phyloP scores from a whole-genome alignment of 495 filamentous ascomycete genomes.

The Saxispiralis lemnorum region DNA sequence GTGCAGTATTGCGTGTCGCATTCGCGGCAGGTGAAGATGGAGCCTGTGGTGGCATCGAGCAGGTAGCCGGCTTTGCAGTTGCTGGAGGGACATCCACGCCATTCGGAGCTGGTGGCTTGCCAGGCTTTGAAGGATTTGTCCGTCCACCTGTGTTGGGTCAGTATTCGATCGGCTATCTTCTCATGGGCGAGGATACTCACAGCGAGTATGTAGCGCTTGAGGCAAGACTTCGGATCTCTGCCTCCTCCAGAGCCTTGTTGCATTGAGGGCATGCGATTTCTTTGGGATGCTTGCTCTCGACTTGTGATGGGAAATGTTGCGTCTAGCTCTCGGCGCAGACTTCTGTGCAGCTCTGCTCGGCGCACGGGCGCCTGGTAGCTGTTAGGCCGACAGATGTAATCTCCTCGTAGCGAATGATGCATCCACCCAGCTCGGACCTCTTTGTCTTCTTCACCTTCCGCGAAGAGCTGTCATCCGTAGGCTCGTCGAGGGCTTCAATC shows the following conservation, averaged over 20 bases:
- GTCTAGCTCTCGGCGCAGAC: not conserved
- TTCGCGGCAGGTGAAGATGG: slow-evolving; percentile 15
- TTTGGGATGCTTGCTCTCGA: not conserved
- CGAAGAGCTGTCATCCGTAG: too few species aligned
- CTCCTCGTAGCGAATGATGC: slow-evolving; percentile 1
- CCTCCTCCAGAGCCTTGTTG: not conserved
- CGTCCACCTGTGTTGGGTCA: not conserved
- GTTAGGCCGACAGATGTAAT: not conserved
- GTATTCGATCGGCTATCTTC: not conserved
- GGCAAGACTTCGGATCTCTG: not conserved
- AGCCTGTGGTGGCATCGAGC: not conserved
- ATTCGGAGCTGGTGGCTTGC: not conserved
- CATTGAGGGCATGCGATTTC: not conserved
- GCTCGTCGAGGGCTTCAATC: too few species aligned
- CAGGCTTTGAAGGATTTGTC: slow-evolving; percentile 1
- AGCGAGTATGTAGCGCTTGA: not conserved
- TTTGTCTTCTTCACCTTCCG: too few species aligned
- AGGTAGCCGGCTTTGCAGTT: not conserved
- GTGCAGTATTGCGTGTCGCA: slow-evolving; percentile 25
- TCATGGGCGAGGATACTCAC: not conserved
- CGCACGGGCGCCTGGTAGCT: not conserved
- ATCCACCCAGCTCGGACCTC: too few species aligned
- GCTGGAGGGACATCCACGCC: not conserved
- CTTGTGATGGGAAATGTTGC: not conserved
- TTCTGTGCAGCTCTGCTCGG: too few species aligned